phyloP scores from a whole-genome alignment of 1,284 basidiomycete species.

The Pseudozyma sp. region DNA sequence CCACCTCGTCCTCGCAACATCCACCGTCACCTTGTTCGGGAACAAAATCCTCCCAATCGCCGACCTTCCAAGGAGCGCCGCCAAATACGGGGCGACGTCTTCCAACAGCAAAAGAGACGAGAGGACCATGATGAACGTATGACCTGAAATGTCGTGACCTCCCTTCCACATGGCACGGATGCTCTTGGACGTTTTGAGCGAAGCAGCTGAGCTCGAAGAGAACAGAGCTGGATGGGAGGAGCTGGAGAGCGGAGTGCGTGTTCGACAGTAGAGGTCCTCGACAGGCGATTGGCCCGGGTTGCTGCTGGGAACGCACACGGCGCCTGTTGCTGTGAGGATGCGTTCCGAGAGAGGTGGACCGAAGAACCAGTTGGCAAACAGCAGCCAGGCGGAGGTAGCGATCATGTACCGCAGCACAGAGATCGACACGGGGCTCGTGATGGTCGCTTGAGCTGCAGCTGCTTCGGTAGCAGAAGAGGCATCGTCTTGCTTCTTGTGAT shows the following conservation, averaged over 20 bases:
- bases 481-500: slow-evolving; percentile 27
- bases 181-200: slow-evolving; percentile 6
- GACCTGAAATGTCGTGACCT: slow-evolving; percentile 94
- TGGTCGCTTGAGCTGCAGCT: slow-evolving; percentile 17
- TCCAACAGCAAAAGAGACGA: slow-evolving; percentile 82
- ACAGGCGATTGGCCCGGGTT: slow-evolving; percentile 17
- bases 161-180: slow-evolving; percentile 72
- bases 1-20: slow-evolving; percentile 5
- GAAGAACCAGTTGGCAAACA: slow-evolving; percentile 85
- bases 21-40: not conserved
- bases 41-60: not conserved
- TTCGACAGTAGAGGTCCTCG: slow-evolving; percentile 54
- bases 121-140: slow-evolving; percentile 90
- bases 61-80: not conserved
- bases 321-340: slow-evolving; percentile 80
- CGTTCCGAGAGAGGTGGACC: slow-evolving; percentile 85
- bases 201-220: not conserved
- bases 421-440: slow-evolving; percentile 33
- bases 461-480: not conserved
- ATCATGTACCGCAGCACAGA: slow-evolving; percentile 44
- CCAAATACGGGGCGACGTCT: slow-evolving; percentile 74
- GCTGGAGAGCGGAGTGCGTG: slow-evolving; percentile 34
- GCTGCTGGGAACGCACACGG: slow-evolving; percentile 75
- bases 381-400: slow-evolving; percentile 29
- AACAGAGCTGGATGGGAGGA: slow-evolving; percentile 39